Percentiles rank a stretch among this genome's conserved stretches.
Conservation (phyloP, 2,329 filamentous ascomycete genomes). For the Xenosphaeropsis pyriputrescens region DNA sequence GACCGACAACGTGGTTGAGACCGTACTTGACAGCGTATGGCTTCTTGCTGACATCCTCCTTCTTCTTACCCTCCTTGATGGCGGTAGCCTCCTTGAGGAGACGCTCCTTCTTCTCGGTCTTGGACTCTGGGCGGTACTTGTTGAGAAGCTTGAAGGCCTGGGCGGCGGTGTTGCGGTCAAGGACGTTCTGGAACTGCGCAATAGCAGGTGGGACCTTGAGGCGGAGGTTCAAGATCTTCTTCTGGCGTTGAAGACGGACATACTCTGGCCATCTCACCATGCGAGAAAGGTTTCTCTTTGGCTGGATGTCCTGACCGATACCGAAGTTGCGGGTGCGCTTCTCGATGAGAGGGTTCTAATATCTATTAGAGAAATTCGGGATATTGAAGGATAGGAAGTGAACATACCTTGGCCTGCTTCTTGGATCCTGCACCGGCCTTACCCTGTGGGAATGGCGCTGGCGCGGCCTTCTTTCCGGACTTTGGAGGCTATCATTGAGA, state of each 20-base stretch:
- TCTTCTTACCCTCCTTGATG: conserved; percentile 98
- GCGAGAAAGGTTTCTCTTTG: conserved; percentile 83
- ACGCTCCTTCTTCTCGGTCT: conserved; percentile 99
- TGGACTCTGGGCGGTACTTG: conserved; percentile 99
- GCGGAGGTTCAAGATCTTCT: conserved; percentile 90
- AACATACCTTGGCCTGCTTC: conserved; percentile 91
- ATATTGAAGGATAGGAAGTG: conserved; percentile 3
- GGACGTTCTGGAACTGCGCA: conserved; percentile 93
- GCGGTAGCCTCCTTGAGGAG: conserved; percentile 96
- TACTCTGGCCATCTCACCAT: conserved; percentile 99
- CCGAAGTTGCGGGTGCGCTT: conserved; percentile 95
- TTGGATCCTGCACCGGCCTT: conserved; percentile 72
- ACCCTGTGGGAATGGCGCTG: conserved; percentile 89
- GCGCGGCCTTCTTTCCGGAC: conserved; percentile 89
- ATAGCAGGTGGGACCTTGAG: conserved; percentile 97
- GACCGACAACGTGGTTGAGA: conserved; percentile 96
- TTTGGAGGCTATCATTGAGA: conserved; percentile 99
- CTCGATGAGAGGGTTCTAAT: conserved; percentile 97
- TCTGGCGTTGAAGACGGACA: conserved; percentile 44
- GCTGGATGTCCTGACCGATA: conserved; percentile 98
- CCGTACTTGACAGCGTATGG: conserved; percentile 99
- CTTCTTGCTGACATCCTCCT: conserved; percentile 99
- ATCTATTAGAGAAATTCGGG: conserved; percentile 4
- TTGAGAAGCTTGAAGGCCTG: conserved; percentile 98
- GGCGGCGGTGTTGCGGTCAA: conserved; percentile 91